Conservation (phyloP, 1,139 yeast genomes). For the Taphrina communis region DNA sequence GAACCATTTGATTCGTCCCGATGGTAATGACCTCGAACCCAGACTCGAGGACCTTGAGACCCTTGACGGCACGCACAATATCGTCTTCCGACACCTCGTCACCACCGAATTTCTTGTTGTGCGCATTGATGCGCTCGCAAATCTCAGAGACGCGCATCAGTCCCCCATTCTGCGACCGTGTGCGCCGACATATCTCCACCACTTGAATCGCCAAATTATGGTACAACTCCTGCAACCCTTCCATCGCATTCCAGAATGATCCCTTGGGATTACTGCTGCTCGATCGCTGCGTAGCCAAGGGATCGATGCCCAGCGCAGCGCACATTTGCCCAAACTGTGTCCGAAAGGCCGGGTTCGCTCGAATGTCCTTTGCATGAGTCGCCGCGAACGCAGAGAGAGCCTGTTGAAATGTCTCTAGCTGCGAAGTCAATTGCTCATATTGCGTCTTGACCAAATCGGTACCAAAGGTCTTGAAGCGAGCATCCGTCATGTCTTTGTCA, state of each 20-base stretch:
- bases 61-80: slow-evolving; percentile 58
- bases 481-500: slow-evolving; percentile 51
- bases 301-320: slow-evolving; percentile 80
- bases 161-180: slow-evolving; percentile 80
- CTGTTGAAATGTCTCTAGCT: slow-evolving; percentile 53
- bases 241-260: slow-evolving; percentile 48
- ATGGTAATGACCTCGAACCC: slow-evolving; percentile 58
- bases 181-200: slow-evolving; percentile 74
- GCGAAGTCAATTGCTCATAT: slow-evolving; percentile 52
- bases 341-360: slow-evolving; percentile 67
- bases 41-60: slow-evolving; percentile 56
- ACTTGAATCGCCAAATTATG: slow-evolving; percentile 72
- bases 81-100: slow-evolving; percentile 52
- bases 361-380: slow-evolving; percentile 70
- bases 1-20: slow-evolving; percentile 53
- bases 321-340: slow-evolving; percentile 77
- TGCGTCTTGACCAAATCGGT: slow-evolving; percentile 50
- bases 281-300: slow-evolving; percentile 56
- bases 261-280: slow-evolving; percentile 53
- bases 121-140: slow-evolving; percentile 47
- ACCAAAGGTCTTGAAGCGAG: slow-evolving; percentile 52
- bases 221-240: slow-evolving; percentile 61
- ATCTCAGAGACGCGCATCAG: slow-evolving; percentile 70
- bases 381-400: slow-evolving; percentile 53
- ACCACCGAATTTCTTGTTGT: slow-evolving; percentile 50